phyloP scores from a whole-genome alignment of 176 grass and related monocot genomes.

The Eleusine indica region DNA sequence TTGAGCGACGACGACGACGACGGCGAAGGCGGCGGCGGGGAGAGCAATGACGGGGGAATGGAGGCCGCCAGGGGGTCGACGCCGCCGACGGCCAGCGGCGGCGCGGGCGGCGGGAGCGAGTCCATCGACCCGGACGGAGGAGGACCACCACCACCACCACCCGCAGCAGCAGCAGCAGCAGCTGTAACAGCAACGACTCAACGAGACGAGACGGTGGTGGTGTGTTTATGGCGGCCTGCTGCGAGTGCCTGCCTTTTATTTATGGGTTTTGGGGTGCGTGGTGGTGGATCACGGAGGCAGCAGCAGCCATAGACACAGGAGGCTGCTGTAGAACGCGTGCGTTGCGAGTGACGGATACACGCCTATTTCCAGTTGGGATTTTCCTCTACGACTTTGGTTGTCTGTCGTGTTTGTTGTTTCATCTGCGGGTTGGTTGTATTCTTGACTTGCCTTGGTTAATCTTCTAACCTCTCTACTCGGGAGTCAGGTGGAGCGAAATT shows the following conservation, averaged over 20 bases:
- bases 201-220: background rate
- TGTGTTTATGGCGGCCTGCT: slow-evolving; percentile 37
- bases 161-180: background rate
- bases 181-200: background rate
- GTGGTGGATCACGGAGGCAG: background rate
- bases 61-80: slow-evolving; percentile 50
- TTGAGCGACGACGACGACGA: slow-evolving; percentile 46
- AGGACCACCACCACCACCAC: too few relatives aligned
- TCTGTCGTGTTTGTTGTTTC: background rate
- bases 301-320: background rate
- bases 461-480: background rate
- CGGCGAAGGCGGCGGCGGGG: slow-evolving; percentile 9
- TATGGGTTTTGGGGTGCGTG: slow-evolving; percentile 62
- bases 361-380: background rate
- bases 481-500: background rate
- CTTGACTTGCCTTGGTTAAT: slow-evolving; percentile 20
- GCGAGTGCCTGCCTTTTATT: slow-evolving; percentile 38
- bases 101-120: slow-evolving; percentile 44
- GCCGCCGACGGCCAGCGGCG: slow-evolving; percentile 12
- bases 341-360: too few relatives aligned
- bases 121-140: slow-evolving; percentile 28
- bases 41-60: slow-evolving; percentile 43
- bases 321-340: background rate
- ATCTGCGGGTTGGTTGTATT: background rate
- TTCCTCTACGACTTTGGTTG: background rate